A percentile compares a stretch with the other conserved stretches of the same genome.
Conservation (phyloP, 331 rosid genomes). For the Prunus yedoensis region DNA sequence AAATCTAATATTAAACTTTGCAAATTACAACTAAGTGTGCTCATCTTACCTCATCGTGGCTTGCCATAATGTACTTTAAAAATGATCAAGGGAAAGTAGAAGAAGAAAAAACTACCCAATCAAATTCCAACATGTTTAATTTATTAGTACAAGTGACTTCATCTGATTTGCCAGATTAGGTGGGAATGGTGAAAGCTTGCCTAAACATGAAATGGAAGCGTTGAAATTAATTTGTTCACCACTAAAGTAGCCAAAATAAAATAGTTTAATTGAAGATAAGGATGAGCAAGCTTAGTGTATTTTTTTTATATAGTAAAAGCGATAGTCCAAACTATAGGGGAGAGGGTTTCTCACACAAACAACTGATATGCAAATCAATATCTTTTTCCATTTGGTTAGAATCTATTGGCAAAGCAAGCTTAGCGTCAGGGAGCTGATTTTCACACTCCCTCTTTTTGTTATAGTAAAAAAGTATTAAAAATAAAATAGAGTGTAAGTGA, state of each 20-base stretch:
- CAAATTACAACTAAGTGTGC: conserved; percentile 10
- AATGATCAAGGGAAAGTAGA: not conserved
- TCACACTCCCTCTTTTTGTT: too few species aligned
- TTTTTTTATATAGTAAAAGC: too few species aligned
- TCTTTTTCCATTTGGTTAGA: rapidly evolving
- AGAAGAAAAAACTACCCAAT: conserved; percentile 4
- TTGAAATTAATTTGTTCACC: not conserved
- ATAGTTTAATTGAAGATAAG: conserved; percentile 1
- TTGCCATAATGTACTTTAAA: conserved; percentile 7
- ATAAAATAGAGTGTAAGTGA: too few species aligned
- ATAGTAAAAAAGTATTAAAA: too few species aligned
- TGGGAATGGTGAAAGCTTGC: not conserved
- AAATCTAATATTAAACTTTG: not conserved
- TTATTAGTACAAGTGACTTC: conserved; percentile 12
- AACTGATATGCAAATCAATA: too few species aligned
- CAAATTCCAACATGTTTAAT: not conserved
- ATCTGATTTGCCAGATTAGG: not conserved
- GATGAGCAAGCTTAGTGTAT: not conserved
- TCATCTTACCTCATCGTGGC: conserved; percentile 33
- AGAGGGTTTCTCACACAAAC: too few species aligned
- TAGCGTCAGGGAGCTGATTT: too few species aligned
- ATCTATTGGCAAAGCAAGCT: too few species aligned
- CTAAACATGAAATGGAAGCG: not conserved
- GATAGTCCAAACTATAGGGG: too few species aligned
- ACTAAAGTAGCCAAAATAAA: not conserved